phyloP scores from a whole-genome alignment of 345 rosid species.

The Populus nigra region DNA sequence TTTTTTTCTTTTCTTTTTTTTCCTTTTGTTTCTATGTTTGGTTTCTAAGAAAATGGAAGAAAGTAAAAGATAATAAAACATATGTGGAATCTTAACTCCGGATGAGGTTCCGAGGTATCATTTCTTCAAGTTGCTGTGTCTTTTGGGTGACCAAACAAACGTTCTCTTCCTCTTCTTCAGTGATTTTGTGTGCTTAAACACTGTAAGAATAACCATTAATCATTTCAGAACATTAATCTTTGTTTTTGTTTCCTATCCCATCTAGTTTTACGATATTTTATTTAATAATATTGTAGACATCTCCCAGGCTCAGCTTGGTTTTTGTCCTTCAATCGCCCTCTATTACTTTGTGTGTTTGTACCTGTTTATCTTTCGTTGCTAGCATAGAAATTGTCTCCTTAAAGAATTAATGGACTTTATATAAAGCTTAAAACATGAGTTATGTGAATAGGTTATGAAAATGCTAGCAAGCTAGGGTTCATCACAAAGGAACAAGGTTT shows the following conservation, averaged over 20 bases:
- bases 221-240: not conserved
- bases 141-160: conserved; percentile 14
- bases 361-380: not conserved
- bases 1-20: not conserved
- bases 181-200: not conserved
- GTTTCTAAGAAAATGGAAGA: conserved; percentile 36
- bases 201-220: not conserved
- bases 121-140: not conserved
- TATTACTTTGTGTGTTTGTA: not conserved
- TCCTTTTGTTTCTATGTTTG: conserved; percentile 20
- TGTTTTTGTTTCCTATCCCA: not conserved
- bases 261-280: not conserved
- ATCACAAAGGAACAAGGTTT: not conserved
- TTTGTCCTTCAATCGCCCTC: not conserved
- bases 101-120: conserved; percentile 13
- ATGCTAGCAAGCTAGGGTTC: not conserved
- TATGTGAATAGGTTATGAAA: not conserved
- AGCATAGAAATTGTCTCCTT: too few relatives aligned
- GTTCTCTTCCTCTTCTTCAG: not conserved
- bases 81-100: not conserved
- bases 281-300: not conserved
- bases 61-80: conserved; percentile 9
- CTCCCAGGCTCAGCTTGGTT: not conserved
- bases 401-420: not conserved
- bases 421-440: not conserved